These are phyloP conservation scores for Benincasa hispida DNA, from an alignment of 306 rosid genomes.

Conservation along the genomic window DNA sequence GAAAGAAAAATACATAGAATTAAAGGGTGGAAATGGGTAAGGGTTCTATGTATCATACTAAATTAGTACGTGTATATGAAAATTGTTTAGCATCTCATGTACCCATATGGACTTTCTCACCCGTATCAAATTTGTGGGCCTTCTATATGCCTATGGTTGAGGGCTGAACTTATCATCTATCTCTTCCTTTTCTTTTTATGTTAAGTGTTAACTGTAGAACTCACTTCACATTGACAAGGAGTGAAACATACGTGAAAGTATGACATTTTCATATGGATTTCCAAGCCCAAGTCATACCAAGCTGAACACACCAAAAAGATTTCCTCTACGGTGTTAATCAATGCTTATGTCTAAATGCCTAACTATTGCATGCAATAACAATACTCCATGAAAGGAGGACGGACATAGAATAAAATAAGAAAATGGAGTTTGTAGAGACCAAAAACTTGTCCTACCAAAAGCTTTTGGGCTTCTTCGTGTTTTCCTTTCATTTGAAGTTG, in stretches of 20 bases:
- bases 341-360: not conserved
- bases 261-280: not conserved
- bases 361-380: not conserved
- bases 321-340: not conserved
- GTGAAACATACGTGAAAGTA: not conserved
- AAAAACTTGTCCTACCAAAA: conserved; percentile 38
- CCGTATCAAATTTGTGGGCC: not conserved
- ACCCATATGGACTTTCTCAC: not conserved
- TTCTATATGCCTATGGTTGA: not conserved
- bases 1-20: too few relatives aligned
- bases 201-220: not conserved
- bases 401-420: not conserved
- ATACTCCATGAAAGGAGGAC: not conserved
- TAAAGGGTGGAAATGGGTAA: too few relatives aligned
- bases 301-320: not conserved
- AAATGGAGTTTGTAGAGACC: not conserved
- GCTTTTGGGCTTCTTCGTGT: conserved; percentile 74
- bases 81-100: not conserved
- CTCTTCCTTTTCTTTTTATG: not conserved
- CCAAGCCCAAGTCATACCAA: not conserved
- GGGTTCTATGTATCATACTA: not conserved
- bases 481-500: conserved; percentile 90
- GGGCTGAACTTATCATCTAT: not conserved
- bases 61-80: not conserved
- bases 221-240: not conserved